phyloP scores from a whole-genome alignment of 1,284 basidiomycete species.

The Ceratorhiza oryzae-sativae region DNA sequence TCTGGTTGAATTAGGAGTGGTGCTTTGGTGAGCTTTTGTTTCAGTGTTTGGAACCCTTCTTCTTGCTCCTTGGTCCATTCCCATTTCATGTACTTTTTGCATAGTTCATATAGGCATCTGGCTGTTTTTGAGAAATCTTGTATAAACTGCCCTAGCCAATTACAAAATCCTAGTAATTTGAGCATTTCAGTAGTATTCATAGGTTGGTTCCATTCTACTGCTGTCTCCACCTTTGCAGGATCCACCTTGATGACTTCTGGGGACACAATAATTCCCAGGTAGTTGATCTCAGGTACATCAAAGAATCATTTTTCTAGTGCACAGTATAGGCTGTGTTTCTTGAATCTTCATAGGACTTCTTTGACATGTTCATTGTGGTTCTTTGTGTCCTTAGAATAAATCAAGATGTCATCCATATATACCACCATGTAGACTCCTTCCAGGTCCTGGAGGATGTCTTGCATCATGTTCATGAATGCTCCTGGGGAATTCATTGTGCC shows the following conservation, averaged over 20 bases:
- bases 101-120: slow-evolving; percentile 46
- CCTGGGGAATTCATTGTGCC: too few relatives aligned
- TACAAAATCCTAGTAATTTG: slow-evolving; percentile 49
- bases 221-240: slow-evolving; percentile 45
- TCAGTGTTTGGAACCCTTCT: slow-evolving; percentile 25
- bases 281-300: neutral
- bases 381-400: slow-evolving; percentile 17
- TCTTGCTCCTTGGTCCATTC: too few relatives aligned
- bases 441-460: slow-evolving; percentile 26
- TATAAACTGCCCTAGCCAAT: slow-evolving; percentile 51
- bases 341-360: slow-evolving; percentile 36
- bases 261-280: slow-evolving; percentile 12
- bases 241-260: slow-evolving; percentile 44
- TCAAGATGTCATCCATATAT: slow-evolving; percentile 10
- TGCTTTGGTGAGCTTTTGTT: neutral
- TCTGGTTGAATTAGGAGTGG: slow-evolving; percentile 28
- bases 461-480: too few relatives aligned
- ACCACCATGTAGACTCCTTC: slow-evolving; percentile 14
- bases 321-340: slow-evolving; percentile 35
- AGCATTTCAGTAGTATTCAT: slow-evolving; percentile 45
- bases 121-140: slow-evolving; percentile 23
- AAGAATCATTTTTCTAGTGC: slow-evolving; percentile 8
- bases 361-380: slow-evolving; percentile 26
- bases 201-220: slow-evolving; percentile 48
- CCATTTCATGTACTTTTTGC: slow-evolving; percentile 40